Evolutionary conservation across 2,329 filamentous ascomycete genomes (phyloP).

Genomic region (Ophidiomyces ophidiicola): DNA sequence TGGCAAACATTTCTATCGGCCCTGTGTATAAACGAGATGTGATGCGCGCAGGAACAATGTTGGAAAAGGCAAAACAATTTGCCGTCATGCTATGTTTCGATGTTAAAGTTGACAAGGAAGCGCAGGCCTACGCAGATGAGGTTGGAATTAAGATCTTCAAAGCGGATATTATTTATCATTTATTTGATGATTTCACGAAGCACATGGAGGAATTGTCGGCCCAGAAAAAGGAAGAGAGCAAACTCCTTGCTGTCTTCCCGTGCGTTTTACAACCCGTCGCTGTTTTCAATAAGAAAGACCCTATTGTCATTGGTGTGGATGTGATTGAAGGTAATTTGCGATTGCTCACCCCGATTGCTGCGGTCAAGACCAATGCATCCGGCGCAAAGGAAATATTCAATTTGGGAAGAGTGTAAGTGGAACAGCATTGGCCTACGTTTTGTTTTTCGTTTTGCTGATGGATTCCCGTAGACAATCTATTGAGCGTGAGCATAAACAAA

Average conservation of each 20-base stretch:
- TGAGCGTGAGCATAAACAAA: conserved; percentile 93
- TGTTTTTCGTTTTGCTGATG: conserved; percentile 18
- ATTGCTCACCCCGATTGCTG: conserved; percentile 80
- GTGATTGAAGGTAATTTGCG: conserved; percentile 80
- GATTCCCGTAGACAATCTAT: conserved; percentile 61
- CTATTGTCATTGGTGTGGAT: conserved; percentile 91
- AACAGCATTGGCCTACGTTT: conserved; percentile 1
- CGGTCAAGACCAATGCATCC: conserved; percentile 70
- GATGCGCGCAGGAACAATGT: conserved; percentile 84
- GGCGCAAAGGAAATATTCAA: conserved; percentile 71
- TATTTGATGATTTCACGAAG: conserved; percentile 92
- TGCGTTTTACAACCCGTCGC: conserved; percentile 81
- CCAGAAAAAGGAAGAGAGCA: conserved; percentile 91
- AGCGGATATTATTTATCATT: conserved; percentile 96
- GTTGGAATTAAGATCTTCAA: conserved; percentile 96
- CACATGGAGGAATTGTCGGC: conserved; percentile 81
- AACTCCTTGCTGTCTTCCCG: conserved; percentile 92
- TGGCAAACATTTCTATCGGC: conserved; percentile 92
- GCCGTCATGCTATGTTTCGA: conserved; percentile 99
- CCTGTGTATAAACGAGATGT: conserved; percentile 97
- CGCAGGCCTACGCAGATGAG: conserved; percentile 78
- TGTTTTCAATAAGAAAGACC: conserved; percentile 96
- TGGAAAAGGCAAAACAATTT: conserved; percentile 87
- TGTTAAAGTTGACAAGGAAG: conserved; percentile 97
- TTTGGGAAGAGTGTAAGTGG: conserved; percentile 85